These are phyloP conservation scores for Lithospermum erythrorhizon DNA, from an alignment of 257 asterid species.

Conservation along the genomic window DNA sequence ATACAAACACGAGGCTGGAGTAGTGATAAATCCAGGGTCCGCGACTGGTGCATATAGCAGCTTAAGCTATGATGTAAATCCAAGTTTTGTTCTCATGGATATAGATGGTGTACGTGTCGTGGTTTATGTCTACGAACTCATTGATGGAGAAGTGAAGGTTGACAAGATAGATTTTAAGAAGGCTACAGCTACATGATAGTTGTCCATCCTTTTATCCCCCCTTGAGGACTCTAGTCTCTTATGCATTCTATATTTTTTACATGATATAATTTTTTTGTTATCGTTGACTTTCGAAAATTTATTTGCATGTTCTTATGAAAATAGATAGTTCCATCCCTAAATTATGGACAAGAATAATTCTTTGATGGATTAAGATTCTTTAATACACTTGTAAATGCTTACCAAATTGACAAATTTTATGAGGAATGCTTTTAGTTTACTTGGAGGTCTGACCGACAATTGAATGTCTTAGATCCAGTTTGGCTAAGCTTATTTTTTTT, in stretches of 20 bases:
- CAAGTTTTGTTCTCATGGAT: conserved; percentile 2
- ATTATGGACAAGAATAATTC: no score
- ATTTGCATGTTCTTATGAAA: background rate
- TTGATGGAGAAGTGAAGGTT: conserved; percentile 6
- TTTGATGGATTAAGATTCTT: background rate
- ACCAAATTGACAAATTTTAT: background rate
- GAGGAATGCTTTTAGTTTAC: no score
- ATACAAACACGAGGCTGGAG: conserved; percentile 1
- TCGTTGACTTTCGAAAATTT: no score
- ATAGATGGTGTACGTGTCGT: background rate
- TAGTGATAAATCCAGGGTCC: conserved; percentile 2
- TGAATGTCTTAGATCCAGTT: no score
- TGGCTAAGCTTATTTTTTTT: no score
- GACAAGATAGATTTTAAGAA: conserved; percentile 3
- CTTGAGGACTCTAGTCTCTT: background rate
- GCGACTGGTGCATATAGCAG: conserved; percentile 3
- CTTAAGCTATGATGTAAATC: background rate
- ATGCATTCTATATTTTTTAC: no score
- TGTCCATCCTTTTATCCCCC: no score
- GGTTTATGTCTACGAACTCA: conserved; percentile 1
- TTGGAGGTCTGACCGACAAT: no score
- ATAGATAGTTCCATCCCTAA: no score
- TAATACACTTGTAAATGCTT: background rate
- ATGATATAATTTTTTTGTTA: no score
- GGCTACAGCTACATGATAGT: background rate